These are phyloP conservation scores for Cenococcum geophilum DNA, from an alignment of 495 filamentous ascomycete genomes.

Conservation along the genomic window DNA sequence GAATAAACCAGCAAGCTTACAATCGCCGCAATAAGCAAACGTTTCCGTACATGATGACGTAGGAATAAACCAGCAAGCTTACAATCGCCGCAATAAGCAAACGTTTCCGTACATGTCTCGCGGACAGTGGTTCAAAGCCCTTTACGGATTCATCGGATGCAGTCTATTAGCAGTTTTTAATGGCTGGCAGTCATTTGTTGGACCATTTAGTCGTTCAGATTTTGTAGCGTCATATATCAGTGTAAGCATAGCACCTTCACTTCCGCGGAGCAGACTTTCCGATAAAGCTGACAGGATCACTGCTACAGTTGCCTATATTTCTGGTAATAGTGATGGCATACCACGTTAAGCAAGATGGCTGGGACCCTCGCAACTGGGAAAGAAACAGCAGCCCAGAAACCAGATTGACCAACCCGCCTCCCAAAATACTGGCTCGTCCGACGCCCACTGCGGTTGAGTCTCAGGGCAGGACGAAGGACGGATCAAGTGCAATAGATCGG, in stretches of 20 bases:
- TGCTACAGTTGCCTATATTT: conserved; percentile 29
- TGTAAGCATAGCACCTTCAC: conserved; percentile 31
- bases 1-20: conserved; percentile 38
- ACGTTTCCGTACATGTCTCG: conserved; percentile 48
- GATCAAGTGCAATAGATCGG: conserved; percentile 19
- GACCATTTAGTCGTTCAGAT: conserved; percentile 38
- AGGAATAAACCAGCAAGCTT: conserved; percentile 37
- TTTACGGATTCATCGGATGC: conserved; percentile 43
- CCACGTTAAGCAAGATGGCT: conserved; percentile 32
- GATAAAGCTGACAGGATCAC: conserved; percentile 3
- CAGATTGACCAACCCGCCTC: too few relatives aligned
- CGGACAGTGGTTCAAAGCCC: conserved; percentile 44
- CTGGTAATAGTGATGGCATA: conserved; percentile 33
- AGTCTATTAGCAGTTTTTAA: conserved; percentile 45
- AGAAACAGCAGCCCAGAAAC: too few relatives aligned
- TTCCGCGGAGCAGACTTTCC: not conserved
- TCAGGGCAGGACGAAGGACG: conserved; percentile 18
- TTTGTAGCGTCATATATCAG: conserved; percentile 49
- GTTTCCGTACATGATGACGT: conserved; percentile 24
- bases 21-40: conserved; percentile 38
- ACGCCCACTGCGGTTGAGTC: conserved; percentile 25
- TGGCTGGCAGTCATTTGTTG: conserved; percentile 40
- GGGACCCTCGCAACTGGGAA: conserved; percentile 30
- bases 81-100: conserved; percentile 42
- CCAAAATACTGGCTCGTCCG: conserved; percentile 25